Conservation (phyloP, 2,329 filamentous ascomycete species). For the Ceratocystis eucalypticola region DNA sequence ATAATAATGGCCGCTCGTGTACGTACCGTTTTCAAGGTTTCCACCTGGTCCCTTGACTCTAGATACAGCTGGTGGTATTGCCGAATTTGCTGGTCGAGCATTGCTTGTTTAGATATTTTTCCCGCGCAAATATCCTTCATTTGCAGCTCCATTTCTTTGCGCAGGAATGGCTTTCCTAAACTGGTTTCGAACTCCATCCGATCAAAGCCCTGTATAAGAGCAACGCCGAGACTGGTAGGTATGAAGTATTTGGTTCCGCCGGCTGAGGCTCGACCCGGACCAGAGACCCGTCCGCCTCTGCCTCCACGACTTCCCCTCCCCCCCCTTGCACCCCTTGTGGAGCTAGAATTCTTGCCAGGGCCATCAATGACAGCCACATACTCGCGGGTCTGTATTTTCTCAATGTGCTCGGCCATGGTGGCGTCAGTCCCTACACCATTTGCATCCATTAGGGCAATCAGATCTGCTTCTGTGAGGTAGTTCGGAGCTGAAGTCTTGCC, state of each 20-base stretch:
- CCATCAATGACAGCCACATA: conserved; percentile 59
- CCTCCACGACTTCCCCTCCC: conserved; percentile 38
- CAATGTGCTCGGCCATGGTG: conserved; percentile 97
- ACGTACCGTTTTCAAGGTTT: conserved; percentile 49
- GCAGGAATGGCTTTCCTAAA: conserved; percentile 85
- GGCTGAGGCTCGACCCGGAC: conserved; percentile 27
- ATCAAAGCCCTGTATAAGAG: conserved; percentile 88
- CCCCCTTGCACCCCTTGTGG: conserved; percentile 22
- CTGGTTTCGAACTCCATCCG: conserved; percentile 86
- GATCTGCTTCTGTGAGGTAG: conserved; percentile 86
- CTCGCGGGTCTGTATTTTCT: conserved; percentile 79
- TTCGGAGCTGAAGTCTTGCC: conserved; percentile 76
- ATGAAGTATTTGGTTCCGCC: conserved; percentile 68
- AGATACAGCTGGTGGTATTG: conserved; percentile 81
- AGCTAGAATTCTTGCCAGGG: conserved; percentile 26
- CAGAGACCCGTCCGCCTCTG: conserved; percentile 27
- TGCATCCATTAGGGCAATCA: conserved; percentile 94
- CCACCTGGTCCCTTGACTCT: conserved; percentile 64
- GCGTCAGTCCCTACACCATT: conserved; percentile 98
- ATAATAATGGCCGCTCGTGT: too few species aligned
- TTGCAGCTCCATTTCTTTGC: conserved; percentile 93
- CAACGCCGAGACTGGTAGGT: conserved; percentile 79
- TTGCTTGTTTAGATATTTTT: conserved; percentile 54
- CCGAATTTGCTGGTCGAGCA: conserved; percentile 69
- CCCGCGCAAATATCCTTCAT: conserved; percentile 97